Base-by-base conservation (phyloP, 192 early-diverging fungal species). In the Rhizophagus clarus region DNA sequence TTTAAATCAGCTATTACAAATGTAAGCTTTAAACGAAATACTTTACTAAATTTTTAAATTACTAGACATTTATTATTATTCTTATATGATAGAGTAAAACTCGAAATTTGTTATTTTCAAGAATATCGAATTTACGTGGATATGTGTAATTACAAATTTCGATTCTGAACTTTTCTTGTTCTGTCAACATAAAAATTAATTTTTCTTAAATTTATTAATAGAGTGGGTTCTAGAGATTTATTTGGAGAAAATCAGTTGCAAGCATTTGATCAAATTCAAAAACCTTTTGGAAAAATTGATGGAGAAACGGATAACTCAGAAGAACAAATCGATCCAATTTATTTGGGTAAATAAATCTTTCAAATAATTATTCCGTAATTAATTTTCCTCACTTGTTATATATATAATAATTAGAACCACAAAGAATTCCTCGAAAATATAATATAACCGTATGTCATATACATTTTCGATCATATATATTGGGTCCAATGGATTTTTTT, bases 401-500 rank as follows among this genome's bases (percentile, higher is more conserved):
- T 7, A 56, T 17, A 56, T 56, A 4, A 4, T 12, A 29, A 72
- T 72, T 49, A 82, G 81, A 83, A 63, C 88, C 89, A 40, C 61
- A 86, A 11, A 83, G 85, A 75, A 80, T 91, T 70, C 80, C 82
- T 47, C 76, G 90, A n/a, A 91, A 90, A 9, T 90, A 95, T 83
- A 87, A 89, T 74, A 85, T 92, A 75, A 89, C 91, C 6, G 89
- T 92, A 29, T 94, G 91, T 81, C 94, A 92, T 37, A 86, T 97
- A 11, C 90, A 94, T 56, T 88, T 99, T 74, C 87, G 87, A 28
- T 88, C 92, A 31, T 95, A 93, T 87, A 89, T 96, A 79, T 92
- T 93, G 69, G 90, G 95, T 73, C 94, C 95, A 61, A 85, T 97
- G 61, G 95, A 97, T 76, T 96, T 97, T 83, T 94, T 93, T 85